Conservation (phyloP, 1,139 yeast species). For the Debaryomyces psychrophilus region DNA sequence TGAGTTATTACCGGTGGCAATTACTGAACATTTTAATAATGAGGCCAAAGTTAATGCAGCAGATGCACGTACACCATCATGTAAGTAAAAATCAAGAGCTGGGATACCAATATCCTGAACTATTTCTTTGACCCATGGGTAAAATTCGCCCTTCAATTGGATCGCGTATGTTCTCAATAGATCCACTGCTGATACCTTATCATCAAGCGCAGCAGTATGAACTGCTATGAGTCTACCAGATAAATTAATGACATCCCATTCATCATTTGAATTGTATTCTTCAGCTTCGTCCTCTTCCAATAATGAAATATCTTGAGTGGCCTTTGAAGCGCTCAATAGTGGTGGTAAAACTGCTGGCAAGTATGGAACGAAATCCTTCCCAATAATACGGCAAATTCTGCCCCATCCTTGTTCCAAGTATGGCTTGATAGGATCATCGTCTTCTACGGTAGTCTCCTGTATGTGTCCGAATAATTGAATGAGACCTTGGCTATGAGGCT, state of each 20-base stretch:
- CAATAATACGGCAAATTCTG: conserved; percentile 83
- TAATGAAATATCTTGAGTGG: conserved; percentile 84
- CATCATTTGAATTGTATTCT: conserved; percentile 80
- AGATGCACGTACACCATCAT: conserved; percentile 91
- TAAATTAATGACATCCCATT: conserved; percentile 92
- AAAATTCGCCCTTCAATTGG: conserved; percentile 79
- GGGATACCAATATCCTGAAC: conserved; percentile 82
- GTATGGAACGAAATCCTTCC: conserved; percentile 84
- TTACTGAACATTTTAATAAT: conserved; percentile 66
- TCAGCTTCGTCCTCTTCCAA: conserved; percentile 89
- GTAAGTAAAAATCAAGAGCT: conserved; percentile 86
- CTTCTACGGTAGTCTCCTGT: conserved; percentile 59
- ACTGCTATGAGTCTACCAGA: conserved; percentile 95
- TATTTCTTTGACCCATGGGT: conserved; percentile 79
- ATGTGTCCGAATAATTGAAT: conserved; percentile 73
- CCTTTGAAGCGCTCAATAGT: conserved; percentile 78
- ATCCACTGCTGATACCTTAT: conserved; percentile 90
- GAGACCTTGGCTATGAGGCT: conserved; percentile 73
- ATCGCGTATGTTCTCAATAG: conserved; percentile 85
- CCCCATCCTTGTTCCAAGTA: conserved; percentile 97
- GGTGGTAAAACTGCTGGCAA: conserved; percentile 91
- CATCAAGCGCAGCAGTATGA: conserved; percentile 89
- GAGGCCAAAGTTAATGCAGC: conserved; percentile 87
- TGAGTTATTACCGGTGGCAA: conserved; percentile 60
- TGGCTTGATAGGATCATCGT: conserved; percentile 84